Evolutionary conservation across 805 yeast species (phyloP), one percentile per base, ranked within the genome.

Genomic region (Cyberlindnera euphorbiiphila): DNA sequence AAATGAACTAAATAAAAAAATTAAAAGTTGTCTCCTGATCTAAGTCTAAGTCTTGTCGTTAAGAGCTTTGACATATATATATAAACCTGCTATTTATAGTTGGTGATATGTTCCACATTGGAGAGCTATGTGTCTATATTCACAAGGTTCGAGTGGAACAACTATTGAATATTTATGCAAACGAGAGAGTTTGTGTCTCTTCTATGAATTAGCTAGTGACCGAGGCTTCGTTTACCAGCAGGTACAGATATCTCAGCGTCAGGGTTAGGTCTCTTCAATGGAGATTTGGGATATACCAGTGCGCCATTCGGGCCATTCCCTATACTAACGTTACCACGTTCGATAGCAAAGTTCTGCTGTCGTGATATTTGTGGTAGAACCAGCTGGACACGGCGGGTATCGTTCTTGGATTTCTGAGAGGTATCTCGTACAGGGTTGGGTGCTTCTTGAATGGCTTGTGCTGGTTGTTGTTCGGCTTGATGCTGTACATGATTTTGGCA

Each of bases 221-320:
- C 23, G 10, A 18, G 20, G 15, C 11, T 19, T 25, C 36, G 29
- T 21, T 38, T 38, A 1, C 35, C 36, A 8, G 42, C 24, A 5
- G 32, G 40, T 13, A 7, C 23, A 10, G 9, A 5, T 7, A 14
- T 4, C 3, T 31, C 36, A 4, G 16, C 14, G 13, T 39, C 42
- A 10, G 42, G 32, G 17, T 34, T 28, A 1, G 43, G 39, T 25
- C 55, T 43, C 27, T 50, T 50, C 29, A 50, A 29, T 6, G 54
- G 53, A 3, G 51, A 39, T 16, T 36, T 36, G 2, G 43, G 39
- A 17, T 15, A 27, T 15, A 13, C 14, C 27, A 31, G 11, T 18
- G 32, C 7, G 27, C n/a, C 7, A 12, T 12, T 9, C 13, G 13
- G 7, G 13, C 13, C 27, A 25, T 12, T 9, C 14, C 32, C 32